phyloP scores from a whole-genome alignment of 2,329 filamentous ascomycete genomes.

The Fonsecaea monophora region DNA sequence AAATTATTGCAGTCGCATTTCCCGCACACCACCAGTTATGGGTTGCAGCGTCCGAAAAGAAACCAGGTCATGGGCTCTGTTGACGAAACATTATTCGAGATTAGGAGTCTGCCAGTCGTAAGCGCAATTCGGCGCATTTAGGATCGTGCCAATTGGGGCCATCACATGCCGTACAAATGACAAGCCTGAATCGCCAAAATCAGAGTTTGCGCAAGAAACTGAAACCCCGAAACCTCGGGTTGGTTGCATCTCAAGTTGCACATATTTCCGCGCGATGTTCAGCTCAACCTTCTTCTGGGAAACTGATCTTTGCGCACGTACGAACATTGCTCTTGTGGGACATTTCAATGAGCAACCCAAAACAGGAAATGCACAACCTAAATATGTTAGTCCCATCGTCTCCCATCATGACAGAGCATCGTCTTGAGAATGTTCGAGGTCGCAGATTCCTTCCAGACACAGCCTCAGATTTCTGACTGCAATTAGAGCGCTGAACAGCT shows the following conservation, averaged over 20 bases:
- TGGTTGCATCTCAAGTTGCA: constrained; percentile 13
- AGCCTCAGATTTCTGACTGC: background rate
- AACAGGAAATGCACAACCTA: background rate
- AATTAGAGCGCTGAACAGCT: background rate
- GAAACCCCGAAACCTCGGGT: constrained; percentile 19
- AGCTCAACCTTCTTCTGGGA: background rate
- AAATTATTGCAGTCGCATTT: constrained; percentile 13
- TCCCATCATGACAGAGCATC: background rate
- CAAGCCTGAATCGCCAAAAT: constrained; percentile 14
- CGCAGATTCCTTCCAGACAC: background rate
- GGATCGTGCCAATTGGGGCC: constrained; percentile 20
- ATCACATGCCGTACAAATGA: constrained; percentile 17
- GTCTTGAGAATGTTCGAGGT: background rate
- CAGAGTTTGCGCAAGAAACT: constrained; percentile 28
- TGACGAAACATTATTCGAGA: constrained; percentile 11
- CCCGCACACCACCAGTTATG: constrained; percentile 25
- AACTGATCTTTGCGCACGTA: background rate
- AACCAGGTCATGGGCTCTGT: background rate
- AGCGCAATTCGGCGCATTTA: constrained; percentile 16
- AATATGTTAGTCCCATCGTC: background rate
- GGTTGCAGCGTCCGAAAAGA: constrained; percentile 4
- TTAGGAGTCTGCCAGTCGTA: constrained; percentile 15
- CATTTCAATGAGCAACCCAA: background rate
- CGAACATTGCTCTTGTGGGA: background rate
- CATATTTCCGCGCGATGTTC: constrained; percentile 9